A percentile compares a stretch with the other conserved stretches of the same genome.
These are phyloP conservation scores for Plasmodium sp. DNA, from an alignment of 169 alveolate species.

Conservation along the genomic window DNA sequence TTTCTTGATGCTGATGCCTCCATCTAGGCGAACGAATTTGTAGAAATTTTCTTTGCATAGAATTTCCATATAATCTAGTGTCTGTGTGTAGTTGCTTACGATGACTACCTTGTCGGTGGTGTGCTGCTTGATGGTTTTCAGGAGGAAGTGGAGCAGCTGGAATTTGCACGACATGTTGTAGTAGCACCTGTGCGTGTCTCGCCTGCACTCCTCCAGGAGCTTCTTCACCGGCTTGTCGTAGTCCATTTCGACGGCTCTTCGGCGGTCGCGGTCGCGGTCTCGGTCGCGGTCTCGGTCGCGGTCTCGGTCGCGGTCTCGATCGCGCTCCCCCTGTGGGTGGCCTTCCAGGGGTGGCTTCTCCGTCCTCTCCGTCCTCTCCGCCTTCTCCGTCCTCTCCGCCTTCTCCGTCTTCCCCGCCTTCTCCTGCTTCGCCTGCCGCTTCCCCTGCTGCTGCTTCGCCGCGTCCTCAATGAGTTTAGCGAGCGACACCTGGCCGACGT, in stretches of 20 bases:
- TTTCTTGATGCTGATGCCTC: slow-evolving; percentile 88
- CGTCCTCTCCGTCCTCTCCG: background rate
- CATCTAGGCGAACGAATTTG: slow-evolving; percentile 92
- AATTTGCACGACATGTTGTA: slow-evolving; percentile 77
- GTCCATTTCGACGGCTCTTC: slow-evolving; percentile 32
- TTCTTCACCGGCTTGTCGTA: slow-evolving; percentile 56
- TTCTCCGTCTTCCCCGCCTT: background rate
- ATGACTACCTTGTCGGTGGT: slow-evolving; percentile 92
- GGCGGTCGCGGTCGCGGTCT: background rate
- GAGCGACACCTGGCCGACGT: slow-evolving; percentile 81
- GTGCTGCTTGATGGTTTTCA: slow-evolving; percentile 81
- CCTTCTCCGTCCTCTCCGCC: too few species aligned
- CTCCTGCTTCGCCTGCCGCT: background rate
- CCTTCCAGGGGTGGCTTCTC: background rate
- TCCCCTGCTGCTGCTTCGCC: background rate
- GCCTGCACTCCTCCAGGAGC: slow-evolving; percentile 40
- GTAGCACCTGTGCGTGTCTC: slow-evolving; percentile 21
- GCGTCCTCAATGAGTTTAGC: slow-evolving; percentile 76
- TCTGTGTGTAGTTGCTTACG: slow-evolving; percentile 93
- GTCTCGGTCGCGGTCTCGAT: background rate
- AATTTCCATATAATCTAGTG: slow-evolving; percentile 91
- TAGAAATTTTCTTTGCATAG: slow-evolving; percentile 88
- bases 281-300: background rate
- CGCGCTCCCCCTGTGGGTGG: background rate
- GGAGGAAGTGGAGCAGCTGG: slow-evolving; percentile 78